phyloP scores from a whole-genome alignment of 139 green algal species.

The Chlamydomonas incerta region DNA sequence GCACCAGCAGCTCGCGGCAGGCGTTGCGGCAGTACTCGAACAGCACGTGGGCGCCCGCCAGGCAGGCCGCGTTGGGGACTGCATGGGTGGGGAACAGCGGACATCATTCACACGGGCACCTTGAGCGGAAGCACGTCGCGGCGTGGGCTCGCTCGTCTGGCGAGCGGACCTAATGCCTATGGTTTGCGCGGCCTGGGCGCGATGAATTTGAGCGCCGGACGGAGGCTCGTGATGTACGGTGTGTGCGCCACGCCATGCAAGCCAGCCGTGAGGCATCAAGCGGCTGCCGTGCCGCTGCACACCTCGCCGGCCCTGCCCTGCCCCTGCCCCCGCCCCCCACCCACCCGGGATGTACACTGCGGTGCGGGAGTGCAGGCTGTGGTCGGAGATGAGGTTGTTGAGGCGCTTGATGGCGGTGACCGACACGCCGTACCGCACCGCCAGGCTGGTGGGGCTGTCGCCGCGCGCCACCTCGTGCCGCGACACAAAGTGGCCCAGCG shows the following conservation, averaged over 20 bases:
- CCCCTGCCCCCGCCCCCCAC: background rate
- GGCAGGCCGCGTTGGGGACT: background rate
- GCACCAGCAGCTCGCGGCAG: slow-evolving; percentile 30
- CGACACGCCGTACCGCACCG: slow-evolving; percentile 54
- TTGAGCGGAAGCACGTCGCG: too few relatives aligned
- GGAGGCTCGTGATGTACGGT: too few relatives aligned
- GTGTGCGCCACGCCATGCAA: too few relatives aligned
- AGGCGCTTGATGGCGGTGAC: slow-evolving; percentile 47
- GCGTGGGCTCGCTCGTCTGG: too few relatives aligned
- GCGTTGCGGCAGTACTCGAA: slow-evolving; percentile 41
- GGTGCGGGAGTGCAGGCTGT: slow-evolving; percentile 50
- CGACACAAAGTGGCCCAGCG: slow-evolving; percentile 42
- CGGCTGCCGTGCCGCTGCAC: too few relatives aligned
- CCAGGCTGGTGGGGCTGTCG: slow-evolving; percentile 50
- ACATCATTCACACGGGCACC: too few relatives aligned
- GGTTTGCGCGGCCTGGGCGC: too few relatives aligned
- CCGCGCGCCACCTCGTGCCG: slow-evolving; percentile 40
- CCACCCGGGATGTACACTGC: slow-evolving; percentile 59
- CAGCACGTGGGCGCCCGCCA: background rate
- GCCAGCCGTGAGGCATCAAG: too few relatives aligned
- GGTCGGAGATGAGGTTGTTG: slow-evolving; percentile 65
- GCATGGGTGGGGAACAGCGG: background rate
- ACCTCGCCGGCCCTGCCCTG: too few relatives aligned
- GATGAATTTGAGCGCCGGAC: too few relatives aligned
- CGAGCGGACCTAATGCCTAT: too few relatives aligned